Conservation (phyloP, 83 land plant genomes). For the Thuja plicata region DNA sequence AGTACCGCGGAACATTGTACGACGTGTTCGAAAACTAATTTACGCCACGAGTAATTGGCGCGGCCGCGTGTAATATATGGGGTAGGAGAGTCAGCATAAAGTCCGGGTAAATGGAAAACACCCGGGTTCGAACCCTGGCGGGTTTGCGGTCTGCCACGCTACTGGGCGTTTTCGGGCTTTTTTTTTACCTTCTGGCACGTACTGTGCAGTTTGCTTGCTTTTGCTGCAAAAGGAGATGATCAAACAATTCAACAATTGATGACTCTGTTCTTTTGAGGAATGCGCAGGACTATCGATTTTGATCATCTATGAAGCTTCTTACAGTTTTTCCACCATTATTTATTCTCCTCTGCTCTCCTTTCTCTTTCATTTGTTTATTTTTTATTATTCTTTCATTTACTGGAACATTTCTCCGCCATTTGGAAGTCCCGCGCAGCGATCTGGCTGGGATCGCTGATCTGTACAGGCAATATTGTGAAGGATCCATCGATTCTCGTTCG, state of each 20-base stretch:
- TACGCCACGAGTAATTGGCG: background rate
- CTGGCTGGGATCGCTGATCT: background rate
- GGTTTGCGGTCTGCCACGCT: background rate
- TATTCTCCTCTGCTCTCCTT: background rate
- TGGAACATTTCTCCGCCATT: background rate
- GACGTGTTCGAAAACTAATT: background rate
- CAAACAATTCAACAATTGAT: background rate
- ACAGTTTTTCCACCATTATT: background rate
- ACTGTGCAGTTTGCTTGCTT: background rate
- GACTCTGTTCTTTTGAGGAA: background rate
- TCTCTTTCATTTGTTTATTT: background rate
- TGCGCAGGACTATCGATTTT: background rate
- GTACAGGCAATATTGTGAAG: background rate
- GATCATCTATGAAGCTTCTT: slow-evolving; percentile 17
- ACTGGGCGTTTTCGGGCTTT: background rate
- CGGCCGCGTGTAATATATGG: background rate
- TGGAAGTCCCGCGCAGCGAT: background rate
- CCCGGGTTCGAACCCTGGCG: background rate
- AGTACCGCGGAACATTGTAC: background rate
- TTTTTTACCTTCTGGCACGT: background rate
- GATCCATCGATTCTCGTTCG: slow-evolving; percentile 9
- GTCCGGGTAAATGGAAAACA: background rate
- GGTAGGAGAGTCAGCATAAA: background rate
- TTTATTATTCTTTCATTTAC: background rate
- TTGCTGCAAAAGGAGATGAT: slow-evolving; percentile 2